Evolutionary conservation across 306 rosid genomes (phyloP).

Genomic region (Psophocarpus tetragonolobus): DNA sequence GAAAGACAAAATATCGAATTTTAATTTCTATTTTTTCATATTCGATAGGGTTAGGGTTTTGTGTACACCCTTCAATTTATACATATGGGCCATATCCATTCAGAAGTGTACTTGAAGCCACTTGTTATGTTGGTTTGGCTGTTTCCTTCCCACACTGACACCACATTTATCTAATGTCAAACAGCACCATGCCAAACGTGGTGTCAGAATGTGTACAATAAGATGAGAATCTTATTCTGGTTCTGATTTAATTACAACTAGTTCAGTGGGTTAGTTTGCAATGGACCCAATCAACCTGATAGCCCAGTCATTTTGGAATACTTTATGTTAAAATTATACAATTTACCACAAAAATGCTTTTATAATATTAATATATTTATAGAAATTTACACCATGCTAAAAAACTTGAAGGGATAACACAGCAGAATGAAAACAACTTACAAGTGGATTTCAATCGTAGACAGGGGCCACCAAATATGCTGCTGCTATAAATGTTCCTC

Average conservation of each 20-base stretch:
- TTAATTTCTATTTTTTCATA: no score
- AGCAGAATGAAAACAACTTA: not conserved
- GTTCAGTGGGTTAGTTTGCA: not conserved
- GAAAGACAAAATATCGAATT: no score
- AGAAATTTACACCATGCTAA: not conserved
- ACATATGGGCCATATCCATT: no score
- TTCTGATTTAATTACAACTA: not conserved
- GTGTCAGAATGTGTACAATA: not conserved
- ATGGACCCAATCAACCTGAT: not conserved
- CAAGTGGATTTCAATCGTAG: no score
- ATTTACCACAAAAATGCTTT: not conserved
- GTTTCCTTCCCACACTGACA: not conserved
- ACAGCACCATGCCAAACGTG: not conserved
- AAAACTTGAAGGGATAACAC: not conserved
- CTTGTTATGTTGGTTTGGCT: not conserved
- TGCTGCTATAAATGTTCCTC: no score
- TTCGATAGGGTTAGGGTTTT: no score
- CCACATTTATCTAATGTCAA: not conserved
- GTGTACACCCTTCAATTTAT: no score
- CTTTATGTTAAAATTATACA: not conserved
- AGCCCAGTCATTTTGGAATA: not conserved
- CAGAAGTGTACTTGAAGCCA: not conserved
- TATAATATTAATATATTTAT: not conserved
- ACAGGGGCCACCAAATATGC: no score
- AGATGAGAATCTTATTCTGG: not conserved